These are phyloP conservation scores for Zasmidium angulare DNA, from an alignment of 2,329 filamentous ascomycete genomes.

Conservation along the genomic window DNA sequence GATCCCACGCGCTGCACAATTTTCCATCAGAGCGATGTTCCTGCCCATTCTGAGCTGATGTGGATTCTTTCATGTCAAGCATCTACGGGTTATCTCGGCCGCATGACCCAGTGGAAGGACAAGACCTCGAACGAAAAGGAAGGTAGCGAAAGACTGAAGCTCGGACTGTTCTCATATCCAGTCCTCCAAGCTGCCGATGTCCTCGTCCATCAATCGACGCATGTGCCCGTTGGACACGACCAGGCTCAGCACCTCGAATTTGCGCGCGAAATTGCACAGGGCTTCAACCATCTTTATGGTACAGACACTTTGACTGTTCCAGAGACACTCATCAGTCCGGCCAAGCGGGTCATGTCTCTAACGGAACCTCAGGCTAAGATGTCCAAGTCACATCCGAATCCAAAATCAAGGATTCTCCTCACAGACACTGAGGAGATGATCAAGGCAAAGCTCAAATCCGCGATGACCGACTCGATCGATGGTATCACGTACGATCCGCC, in stretches of 20 bases:
- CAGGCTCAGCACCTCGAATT: conserved; percentile 94
- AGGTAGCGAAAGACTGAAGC: conserved; percentile 60
- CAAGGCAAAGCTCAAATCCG: conserved; percentile 65
- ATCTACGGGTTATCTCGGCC: conserved; percentile 85
- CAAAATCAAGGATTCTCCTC: conserved; percentile 76
- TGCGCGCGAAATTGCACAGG: conserved; percentile 77
- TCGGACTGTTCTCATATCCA: conserved; percentile 93
- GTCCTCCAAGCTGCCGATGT: conserved; percentile 95
- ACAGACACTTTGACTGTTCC: conserved; percentile 61
- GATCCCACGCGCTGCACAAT: conserved; percentile 73
- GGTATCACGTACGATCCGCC: conserved; percentile 70
- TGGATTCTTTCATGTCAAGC: conserved; percentile 94
- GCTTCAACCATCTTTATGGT: conserved; percentile 78
- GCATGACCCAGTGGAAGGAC: conserved; percentile 99
- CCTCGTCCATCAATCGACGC: conserved; percentile 81
- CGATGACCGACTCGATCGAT: conserved; percentile 73
- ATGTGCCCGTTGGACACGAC: conserved; percentile 96
- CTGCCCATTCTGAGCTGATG: conserved; percentile 85
- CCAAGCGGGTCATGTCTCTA: conserved; percentile 87
- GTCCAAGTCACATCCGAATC: conserved; percentile 81
- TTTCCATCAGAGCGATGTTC: conserved; percentile 69
- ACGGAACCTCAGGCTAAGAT: conserved; percentile 78
- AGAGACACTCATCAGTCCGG: conserved; percentile 72
- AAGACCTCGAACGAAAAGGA: conserved; percentile 42
- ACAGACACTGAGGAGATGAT: conserved; percentile 69